A percentile compares a stretch with the other conserved stretches of the same genome.
Conservation (phyloP, 2,329 filamentous ascomycete genomes). For the Aspergillus fumigatiaffinis region DNA sequence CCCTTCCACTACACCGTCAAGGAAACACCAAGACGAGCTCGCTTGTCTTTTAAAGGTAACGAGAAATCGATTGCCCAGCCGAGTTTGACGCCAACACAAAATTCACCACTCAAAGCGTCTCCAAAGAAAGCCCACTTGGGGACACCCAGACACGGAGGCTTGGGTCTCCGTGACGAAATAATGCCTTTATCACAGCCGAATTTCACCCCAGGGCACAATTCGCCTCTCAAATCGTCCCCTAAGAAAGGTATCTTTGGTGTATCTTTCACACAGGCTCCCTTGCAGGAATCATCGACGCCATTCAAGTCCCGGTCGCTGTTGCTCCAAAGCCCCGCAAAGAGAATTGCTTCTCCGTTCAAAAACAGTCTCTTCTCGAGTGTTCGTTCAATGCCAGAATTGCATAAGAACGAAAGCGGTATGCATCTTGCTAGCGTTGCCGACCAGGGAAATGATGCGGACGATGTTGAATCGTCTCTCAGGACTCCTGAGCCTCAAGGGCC, state of each 20-base stretch:
- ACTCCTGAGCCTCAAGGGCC: neutral
- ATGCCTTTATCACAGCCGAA: slow-evolving; percentile 14
- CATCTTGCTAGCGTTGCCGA: neutral
- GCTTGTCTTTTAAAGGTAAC: slow-evolving; percentile 22
- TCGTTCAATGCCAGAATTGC: neutral
- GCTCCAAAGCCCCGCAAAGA: slow-evolving; percentile 44
- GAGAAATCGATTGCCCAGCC: slow-evolving; percentile 18
- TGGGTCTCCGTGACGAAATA: slow-evolving; percentile 6
- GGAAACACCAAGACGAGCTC: slow-evolving; percentile 37
- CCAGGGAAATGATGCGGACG: neutral
- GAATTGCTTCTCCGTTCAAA: slow-evolving; percentile 39
- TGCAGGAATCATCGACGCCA: slow-evolving; percentile 31
- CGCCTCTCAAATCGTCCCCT: slow-evolving; percentile 20
- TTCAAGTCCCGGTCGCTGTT: slow-evolving; percentile 29
- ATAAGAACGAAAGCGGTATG: slow-evolving; percentile 1
- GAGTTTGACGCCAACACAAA: slow-evolving; percentile 26
- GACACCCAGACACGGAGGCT: slow-evolving; percentile 12
- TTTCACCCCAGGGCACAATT: slow-evolving; percentile 14
- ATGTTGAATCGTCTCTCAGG: neutral
- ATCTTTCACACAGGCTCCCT: slow-evolving; percentile 32
- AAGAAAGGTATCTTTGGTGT: slow-evolving; percentile 29
- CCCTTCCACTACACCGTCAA: slow-evolving; percentile 42
- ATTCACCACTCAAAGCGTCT: slow-evolving; percentile 42
- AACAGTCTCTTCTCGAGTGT: slow-evolving; percentile 17
- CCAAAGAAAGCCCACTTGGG: slow-evolving; percentile 35